These are phyloP conservation scores for Fusarium nisikadoi DNA, from an alignment of 2,329 filamentous ascomycete genomes.

Conservation along the genomic window DNA sequence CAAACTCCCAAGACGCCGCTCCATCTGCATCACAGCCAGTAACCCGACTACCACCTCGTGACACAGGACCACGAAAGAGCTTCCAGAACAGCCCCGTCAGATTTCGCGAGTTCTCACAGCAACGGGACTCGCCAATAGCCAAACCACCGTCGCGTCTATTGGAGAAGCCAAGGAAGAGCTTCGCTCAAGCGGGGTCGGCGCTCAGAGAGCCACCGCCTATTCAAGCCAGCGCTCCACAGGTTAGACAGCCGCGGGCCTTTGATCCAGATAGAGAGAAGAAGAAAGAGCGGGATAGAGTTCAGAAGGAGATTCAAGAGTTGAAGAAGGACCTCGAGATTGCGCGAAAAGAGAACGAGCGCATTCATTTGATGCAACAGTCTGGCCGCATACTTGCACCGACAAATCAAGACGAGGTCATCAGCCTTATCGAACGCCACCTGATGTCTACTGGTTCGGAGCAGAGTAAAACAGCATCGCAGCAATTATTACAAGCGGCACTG, in stretches of 20 bases:
- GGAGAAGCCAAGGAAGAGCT: conserved; percentile 26
- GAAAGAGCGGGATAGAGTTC: conserved; percentile 62
- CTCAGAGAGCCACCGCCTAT: background rate
- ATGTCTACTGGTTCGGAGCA: conserved; percentile 49
- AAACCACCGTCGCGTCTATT: conserved; percentile 50
- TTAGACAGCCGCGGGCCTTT: conserved; percentile 20
- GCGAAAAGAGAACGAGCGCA: conserved; percentile 67
- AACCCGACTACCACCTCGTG: conserved; percentile 49
- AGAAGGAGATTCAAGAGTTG: conserved; percentile 65
- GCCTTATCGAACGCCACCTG: conserved; percentile 54
- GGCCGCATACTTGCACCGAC: conserved; percentile 50
- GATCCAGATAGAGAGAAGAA: conserved; percentile 62
- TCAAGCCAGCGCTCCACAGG: background rate
- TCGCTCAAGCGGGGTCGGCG: background rate
- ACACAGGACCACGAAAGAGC: conserved; percentile 65
- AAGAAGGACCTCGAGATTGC: conserved; percentile 68
- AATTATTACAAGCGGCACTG: conserved; percentile 60
- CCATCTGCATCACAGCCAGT: conserved; percentile 26
- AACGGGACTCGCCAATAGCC: conserved; percentile 62
- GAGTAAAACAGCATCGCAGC: conserved; percentile 47
- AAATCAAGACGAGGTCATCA: conserved; percentile 53
- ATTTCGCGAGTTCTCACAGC: conserved; percentile 50
- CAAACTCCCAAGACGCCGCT: background rate
- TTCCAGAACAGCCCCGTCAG: conserved; percentile 70
- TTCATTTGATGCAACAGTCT: conserved; percentile 55